Conservation (phyloP, 768 basidiomycete genomes). For the Kwoniella sp. region DNA sequence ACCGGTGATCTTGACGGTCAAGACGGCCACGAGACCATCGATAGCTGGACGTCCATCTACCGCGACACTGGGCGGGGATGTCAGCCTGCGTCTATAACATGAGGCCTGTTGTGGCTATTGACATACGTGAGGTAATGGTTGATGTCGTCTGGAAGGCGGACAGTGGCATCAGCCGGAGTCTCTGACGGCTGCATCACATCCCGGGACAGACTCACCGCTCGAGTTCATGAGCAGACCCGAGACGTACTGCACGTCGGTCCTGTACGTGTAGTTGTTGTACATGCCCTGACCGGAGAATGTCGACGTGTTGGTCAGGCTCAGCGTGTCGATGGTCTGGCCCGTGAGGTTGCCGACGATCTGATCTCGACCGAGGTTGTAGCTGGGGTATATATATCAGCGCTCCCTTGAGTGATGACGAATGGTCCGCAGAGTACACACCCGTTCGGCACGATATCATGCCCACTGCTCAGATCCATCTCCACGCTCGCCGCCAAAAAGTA, state of each 20-base stretch:
- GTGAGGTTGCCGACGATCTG: slow-evolving; percentile 83
- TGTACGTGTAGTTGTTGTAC: slow-evolving; percentile 66
- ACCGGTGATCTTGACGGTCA: slow-evolving; percentile 64
- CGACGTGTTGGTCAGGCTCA: slow-evolving; percentile 57
- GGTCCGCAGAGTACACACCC: slow-evolving; percentile 56
- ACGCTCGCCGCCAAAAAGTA: slow-evolving; percentile 43
- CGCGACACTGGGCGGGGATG: slow-evolving; percentile 22
- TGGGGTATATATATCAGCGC: no score
- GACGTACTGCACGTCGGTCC: slow-evolving; percentile 64
- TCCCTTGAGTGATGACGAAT: background rate
- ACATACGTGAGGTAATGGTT: slow-evolving; percentile 49
- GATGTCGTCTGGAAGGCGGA: slow-evolving; percentile 38
- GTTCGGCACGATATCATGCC: slow-evolving; percentile 68
- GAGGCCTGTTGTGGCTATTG: background rate
- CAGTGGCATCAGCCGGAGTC: background rate
- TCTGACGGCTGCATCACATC: background rate
- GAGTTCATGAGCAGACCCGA: slow-evolving; percentile 68
- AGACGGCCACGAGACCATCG: slow-evolving; percentile 77
- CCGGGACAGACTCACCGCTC: slow-evolving; percentile 50
- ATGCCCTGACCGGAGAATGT: slow-evolving; percentile 64
- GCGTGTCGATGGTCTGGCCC: slow-evolving; percentile 10
- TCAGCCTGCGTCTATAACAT: background rate
- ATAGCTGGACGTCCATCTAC: slow-evolving; percentile 52
- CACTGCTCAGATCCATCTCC: slow-evolving; percentile 51
- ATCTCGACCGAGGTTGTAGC: slow-evolving; percentile 78